Base-by-base conservation (phyloP, 129 eudicot genomes). In the Escallonia rubra region DNA sequence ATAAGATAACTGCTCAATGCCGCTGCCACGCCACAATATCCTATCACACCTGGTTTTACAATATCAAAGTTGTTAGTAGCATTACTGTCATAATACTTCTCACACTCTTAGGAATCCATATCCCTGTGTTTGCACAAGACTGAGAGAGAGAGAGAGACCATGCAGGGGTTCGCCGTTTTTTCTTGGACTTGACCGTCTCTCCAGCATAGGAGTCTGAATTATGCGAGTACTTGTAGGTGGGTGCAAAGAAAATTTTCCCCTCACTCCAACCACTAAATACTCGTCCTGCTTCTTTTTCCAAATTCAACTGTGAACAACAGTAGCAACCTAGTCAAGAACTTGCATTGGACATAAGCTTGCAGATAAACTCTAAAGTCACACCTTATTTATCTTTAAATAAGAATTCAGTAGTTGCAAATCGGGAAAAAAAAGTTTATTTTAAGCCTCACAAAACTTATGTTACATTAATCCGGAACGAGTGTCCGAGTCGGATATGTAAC, bases 141-240 rank as follows among this genome's bases (percentile, higher is more conserved):
- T 57, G 38, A 10, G 54, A 9, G 13, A 42, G 43, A 61, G 66
- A 59, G 63, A 70, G 71, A 43, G 45, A 87, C 90, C 91, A 84
- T 46, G 96, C 96, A 42, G 96, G 96, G 4, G 91, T 88, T 52
- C 96, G 73, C 7, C 91, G 67, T 53, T 88, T 85, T 61, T 78
- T 85, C 88, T 85, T 88, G 50, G 90, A 81, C 47, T 82, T 88
- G 41, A 64, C 69, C 6, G 78, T 82, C 76, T 82, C 91, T 60
- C 91, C 96, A 3, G 86, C 84, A 47, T 88, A 88, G 15, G 79
- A 74, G 64, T 88, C 96, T 12, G 96, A 84, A 73, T 88, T 78
- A 0, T 72, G 85, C 3, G 84, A 42, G 70, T 85, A 85, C 40
- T 85, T 88, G 72, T 88, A 88, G 7, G 96, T 88, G 8, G 96